phyloP scores from a whole-genome alignment of 306 rosid genomes.

The Begonia masoniana region DNA sequence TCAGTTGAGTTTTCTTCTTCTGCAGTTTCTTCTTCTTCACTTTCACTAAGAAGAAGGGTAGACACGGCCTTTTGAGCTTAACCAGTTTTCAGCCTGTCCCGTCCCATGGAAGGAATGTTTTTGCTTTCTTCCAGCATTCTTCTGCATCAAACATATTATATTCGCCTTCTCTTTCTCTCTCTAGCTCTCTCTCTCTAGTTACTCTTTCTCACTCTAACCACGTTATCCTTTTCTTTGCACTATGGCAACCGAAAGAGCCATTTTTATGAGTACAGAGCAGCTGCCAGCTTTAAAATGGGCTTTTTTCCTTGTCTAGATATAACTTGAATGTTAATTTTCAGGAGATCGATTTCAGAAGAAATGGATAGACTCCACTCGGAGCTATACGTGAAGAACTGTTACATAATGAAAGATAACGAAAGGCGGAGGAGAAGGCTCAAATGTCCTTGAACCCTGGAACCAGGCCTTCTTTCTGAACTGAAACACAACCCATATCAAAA shows the following conservation, averaged over 20 bases:
- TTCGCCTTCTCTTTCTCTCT: conserved; percentile 12
- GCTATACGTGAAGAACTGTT: conserved; percentile 84
- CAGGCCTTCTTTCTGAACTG: conserved; percentile 80
- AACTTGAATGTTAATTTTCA: background rate
- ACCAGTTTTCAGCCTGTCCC: conserved; percentile 18
- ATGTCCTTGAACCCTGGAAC: conserved; percentile 87
- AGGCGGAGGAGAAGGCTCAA: conserved; percentile 90
- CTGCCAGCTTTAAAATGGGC: background rate
- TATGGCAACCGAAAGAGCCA: conserved; percentile 61
- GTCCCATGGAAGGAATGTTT: conserved; percentile 31
- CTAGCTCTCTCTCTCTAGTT: too few species aligned
- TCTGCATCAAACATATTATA: too few species aligned
- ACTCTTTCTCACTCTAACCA: conserved; percentile 7
- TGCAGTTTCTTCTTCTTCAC: conserved; percentile 8
- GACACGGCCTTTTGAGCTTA: conserved; percentile 19
- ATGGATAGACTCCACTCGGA: conserved; percentile 96
- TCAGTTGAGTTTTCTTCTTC: conserved; percentile 1
- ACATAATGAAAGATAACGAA: conserved; percentile 94
- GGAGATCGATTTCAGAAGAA: conserved; percentile 4
- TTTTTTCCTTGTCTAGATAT: background rate
- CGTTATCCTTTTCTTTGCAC: conserved; percentile 70
- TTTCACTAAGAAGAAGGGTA: conserved; percentile 34
- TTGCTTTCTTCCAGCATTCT: conserved; percentile 4
- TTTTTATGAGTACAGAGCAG: conserved; percentile 30
- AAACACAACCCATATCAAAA: conserved; percentile 42